Evolutionary conservation across 257 asterid genomes (phyloP).

Genomic region (Orobanche coerulescens): DNA sequence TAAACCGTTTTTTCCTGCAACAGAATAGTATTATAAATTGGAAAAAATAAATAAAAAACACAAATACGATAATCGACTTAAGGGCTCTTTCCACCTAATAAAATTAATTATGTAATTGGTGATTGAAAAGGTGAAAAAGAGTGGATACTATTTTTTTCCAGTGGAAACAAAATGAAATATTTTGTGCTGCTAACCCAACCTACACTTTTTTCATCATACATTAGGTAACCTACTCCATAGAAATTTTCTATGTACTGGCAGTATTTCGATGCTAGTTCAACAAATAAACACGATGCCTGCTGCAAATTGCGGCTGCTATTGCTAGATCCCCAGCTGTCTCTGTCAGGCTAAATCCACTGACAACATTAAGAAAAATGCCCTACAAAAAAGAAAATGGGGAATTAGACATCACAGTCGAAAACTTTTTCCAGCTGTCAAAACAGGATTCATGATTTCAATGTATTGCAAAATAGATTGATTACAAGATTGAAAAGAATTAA

Average conservation of each 20-base stretch:
- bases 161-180: no score
- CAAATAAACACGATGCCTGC: conserved; percentile 51
- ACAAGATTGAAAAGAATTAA: background rate
- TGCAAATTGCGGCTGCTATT: conserved; percentile 92
- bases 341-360: conserved; percentile 54
- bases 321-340: conserved; percentile 98
- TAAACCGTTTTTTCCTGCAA: no score
- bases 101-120: no score
- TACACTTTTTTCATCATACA: background rate
- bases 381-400: conserved; percentile 24
- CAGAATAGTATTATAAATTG: no score
- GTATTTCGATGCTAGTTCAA: background rate
- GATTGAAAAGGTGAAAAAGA: no score
- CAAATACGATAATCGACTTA: no score
- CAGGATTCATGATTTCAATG: background rate
- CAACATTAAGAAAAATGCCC: conserved; percentile 76
- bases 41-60: no score
- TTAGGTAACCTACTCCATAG: background rate
- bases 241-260: no score
- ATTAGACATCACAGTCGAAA: conserved; percentile 15
- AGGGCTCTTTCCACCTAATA: no score
- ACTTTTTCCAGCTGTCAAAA: background rate
- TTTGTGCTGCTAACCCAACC: no score
- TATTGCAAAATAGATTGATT: background rate
- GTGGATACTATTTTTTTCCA: no score